Percentiles rank a stretch among this genome's conserved stretches.
Conservation (phyloP, 176 grass and related monocot genomes). For the Musa beccarii region DNA sequence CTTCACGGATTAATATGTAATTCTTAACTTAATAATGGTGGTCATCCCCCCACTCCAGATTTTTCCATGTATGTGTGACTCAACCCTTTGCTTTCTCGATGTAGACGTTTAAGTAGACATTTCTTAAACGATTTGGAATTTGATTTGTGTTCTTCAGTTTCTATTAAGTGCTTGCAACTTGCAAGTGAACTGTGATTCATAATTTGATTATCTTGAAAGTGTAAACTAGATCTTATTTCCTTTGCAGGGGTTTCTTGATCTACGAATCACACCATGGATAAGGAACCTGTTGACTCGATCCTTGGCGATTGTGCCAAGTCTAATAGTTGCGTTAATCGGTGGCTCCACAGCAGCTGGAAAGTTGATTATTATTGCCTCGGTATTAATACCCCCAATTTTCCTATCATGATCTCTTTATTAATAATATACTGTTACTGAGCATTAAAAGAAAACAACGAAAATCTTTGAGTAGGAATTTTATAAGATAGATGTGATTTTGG, state of each 20-base stretch:
- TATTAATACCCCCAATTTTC: slow-evolving; percentile 21
- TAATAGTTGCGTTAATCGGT: slow-evolving; percentile 78
- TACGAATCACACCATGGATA: slow-evolving; percentile 82
- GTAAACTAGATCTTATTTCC: background rate
- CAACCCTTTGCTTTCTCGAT: background rate
- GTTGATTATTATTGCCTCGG: slow-evolving; percentile 97
- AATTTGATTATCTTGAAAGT: background rate
- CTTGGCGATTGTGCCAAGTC: slow-evolving; percentile 88
- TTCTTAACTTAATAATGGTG: too few species aligned
- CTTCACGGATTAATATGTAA: too few species aligned
- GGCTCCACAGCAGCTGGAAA: slow-evolving; percentile 86
- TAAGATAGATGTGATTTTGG: background rate
- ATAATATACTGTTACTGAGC: too few species aligned
- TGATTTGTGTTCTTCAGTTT: background rate
- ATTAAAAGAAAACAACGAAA: background rate
- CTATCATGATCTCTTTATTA: background rate
- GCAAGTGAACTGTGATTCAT: background rate
- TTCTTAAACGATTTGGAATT: background rate
- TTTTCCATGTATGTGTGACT: background rate
- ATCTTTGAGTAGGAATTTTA: background rate
- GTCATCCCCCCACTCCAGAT: too few species aligned
- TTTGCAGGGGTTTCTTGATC: slow-evolving; percentile 83
- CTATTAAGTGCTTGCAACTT: background rate
- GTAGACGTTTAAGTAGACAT: background rate
- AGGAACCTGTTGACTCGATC: slow-evolving; percentile 85